Conservation (phyloP, 2,329 filamentous ascomycete genomes). For the Colletotrichum limetticola region DNA sequence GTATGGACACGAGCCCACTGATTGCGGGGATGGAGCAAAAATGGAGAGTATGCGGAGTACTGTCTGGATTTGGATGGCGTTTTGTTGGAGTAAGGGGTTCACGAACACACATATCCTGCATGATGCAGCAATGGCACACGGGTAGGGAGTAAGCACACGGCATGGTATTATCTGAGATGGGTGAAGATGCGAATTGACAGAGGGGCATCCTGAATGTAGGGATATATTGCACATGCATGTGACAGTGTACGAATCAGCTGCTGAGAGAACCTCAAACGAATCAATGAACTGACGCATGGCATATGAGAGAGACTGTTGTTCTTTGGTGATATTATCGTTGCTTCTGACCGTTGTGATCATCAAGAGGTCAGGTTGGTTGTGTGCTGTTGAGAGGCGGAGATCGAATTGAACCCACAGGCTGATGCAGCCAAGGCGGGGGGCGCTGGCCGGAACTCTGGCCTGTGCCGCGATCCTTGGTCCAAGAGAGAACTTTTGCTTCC, state of each 20-base stretch:
- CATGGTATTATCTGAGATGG: background rate
- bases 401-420: background rate
- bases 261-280: too few relatives aligned
- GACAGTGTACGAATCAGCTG: background rate
- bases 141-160: background rate
- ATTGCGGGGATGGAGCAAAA: constrained; percentile 13
- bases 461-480: background rate
- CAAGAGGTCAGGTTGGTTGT: background rate
- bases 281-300: too few relatives aligned
- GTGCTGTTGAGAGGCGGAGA: background rate
- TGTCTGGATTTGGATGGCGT: constrained; percentile 11
- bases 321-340: background rate
- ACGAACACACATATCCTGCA: background rate
- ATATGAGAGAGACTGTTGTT: too few relatives aligned
- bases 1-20: background rate
- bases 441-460: background rate
- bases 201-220: background rate
- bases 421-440: background rate
- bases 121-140: background rate
- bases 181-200: background rate
- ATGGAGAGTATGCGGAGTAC: constrained; percentile 12
- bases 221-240: background rate
- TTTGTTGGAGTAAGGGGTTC: background rate
- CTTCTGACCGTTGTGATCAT: background rate
- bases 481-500: background rate